Evolutionary conservation across 805 yeast genomes (phyloP), one percentile per base, ranked within the genome.

Genomic region (Ogataea siamensis): DNA sequence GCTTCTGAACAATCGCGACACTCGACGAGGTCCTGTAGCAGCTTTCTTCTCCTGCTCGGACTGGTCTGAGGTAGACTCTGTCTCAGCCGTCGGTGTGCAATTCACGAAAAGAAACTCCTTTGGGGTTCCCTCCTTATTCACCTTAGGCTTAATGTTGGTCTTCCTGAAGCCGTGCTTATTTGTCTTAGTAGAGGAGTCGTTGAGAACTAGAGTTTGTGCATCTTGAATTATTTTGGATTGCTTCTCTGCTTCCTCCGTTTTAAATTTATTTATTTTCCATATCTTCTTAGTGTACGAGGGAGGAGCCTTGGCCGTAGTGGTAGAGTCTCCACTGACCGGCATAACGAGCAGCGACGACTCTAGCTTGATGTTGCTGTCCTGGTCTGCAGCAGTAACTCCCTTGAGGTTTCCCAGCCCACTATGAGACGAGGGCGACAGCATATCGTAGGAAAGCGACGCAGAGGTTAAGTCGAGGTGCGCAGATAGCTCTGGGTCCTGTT

Each of bases 51-150:
- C 53, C 12, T 40, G 47, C 32, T 45, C 48, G 18, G 39, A n/a
- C 8, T 10, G 22, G 11, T 28, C 34, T n/a, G 39, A 28, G 24
- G 26, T 16, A 16, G 31, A 11, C 2, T 35, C 43, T 9, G 35
- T n/a, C 7, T 25, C 28, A 11, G 46, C 39, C 5, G 50, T 37
- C 12, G 58, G 56, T 2, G 53, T 52, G 37, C 57, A 53, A 28
- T 63, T 63, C 14, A 62, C 66, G 48, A 62, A 63, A 16, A 58
- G 41, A 37, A 61, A 63, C 39, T 59, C 62, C 19, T 50, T 28
- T 4, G 64, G 63, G 12, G 46, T 49, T 0, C 65, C 66, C 27
- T 57, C 55, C 43, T 59, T 57, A 31, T 45, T 54, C 7, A 54
- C 49, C 41, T 56, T 59, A 3, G 67, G 66, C 37, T 61, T 57